Percentiles rank a stretch among this genome's conserved stretches.
Conservation (phyloP, 352 stramenopile genomes). For the Pythium pyrilobum region DNA sequence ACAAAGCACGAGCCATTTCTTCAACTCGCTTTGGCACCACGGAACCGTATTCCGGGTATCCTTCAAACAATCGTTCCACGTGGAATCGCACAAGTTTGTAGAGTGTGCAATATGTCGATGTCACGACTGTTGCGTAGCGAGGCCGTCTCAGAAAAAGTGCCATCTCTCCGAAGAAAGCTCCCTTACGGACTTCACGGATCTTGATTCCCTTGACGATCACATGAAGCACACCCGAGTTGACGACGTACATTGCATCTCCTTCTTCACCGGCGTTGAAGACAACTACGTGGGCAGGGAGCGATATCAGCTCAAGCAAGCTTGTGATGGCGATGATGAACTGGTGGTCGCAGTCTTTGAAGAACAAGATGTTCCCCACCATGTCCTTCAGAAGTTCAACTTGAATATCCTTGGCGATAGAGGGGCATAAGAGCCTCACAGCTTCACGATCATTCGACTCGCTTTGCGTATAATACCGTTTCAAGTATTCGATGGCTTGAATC, state of each 20-base stretch:
- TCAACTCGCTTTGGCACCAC: constrained; percentile 36
- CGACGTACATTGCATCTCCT: constrained; percentile 67
- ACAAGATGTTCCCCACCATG: constrained; percentile 45
- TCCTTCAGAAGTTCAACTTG: constrained; percentile 58
- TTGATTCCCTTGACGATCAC: constrained; percentile 54
- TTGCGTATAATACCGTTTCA: constrained; percentile 58
- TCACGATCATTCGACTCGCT: constrained; percentile 64
- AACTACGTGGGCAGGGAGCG: constrained; percentile 41
- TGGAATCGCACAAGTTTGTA: constrained; percentile 58
- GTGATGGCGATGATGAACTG: constrained; percentile 63
- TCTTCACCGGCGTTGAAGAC: constrained; percentile 43
- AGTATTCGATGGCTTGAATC: constrained; percentile 43
- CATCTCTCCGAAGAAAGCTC: constrained; percentile 63
- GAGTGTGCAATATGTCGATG: constrained; percentile 54
- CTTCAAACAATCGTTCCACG: constrained; percentile 46
- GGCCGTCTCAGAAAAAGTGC: constrained; percentile 47
- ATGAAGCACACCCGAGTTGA: constrained; percentile 60
- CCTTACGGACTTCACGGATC: constrained; percentile 52
- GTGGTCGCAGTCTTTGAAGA: constrained; percentile 55
- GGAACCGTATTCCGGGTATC: constrained; percentile 39
- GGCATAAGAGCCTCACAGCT: constrained; percentile 49
- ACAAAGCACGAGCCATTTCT: constrained; percentile 38
- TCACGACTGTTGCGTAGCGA: constrained; percentile 47
- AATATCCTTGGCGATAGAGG: constrained; percentile 59
- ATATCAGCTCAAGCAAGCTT: constrained; percentile 58